These are phyloP conservation scores for Cytospora schulzeri DNA, from an alignment of 2,329 filamentous ascomycete genomes.

Conservation along the genomic window DNA sequence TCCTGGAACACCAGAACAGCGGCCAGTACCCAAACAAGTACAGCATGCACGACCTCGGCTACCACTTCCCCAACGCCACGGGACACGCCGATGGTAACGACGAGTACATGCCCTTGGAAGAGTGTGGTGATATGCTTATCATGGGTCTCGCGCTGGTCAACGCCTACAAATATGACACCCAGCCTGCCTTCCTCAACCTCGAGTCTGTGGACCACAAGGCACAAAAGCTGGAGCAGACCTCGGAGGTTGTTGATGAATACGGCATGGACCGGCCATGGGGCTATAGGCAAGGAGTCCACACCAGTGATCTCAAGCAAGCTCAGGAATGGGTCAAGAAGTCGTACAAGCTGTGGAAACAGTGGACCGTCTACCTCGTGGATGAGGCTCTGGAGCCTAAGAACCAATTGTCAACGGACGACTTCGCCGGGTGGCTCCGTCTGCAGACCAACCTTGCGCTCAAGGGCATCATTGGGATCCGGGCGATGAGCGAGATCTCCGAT, in stretches of 20 bases:
- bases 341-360: conserved; percentile 73
- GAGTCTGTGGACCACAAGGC: conserved; percentile 29
- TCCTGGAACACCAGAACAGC: conserved; percentile 79
- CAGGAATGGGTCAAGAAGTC: conserved; percentile 49
- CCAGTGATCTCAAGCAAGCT: conserved; percentile 48
- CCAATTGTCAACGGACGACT: conserved; percentile 77
- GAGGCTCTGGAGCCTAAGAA: conserved; percentile 70
- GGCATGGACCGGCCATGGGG: conserved; percentile 54
- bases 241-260: conserved; percentile 29
- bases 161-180: conserved; percentile 65
- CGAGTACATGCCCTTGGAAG: conserved; percentile 76
- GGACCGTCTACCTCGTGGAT: conserved; percentile 73
- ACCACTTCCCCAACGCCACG: conserved; percentile 75
- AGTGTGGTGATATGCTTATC: conserved; percentile 76
- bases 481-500: conserved; percentile 70
- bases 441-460: conserved; percentile 78
- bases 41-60: conserved; percentile 75
- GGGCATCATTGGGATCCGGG: conserved; percentile 76
- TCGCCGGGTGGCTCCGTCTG: conserved; percentile 73
- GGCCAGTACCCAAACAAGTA: conserved; percentile 84
- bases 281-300: conserved; percentile 37
- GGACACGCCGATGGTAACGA: conserved; percentile 70
- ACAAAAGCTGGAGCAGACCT: conserved; percentile 20
- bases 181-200: conserved; percentile 50
- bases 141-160: conserved; percentile 79